These are phyloP conservation scores for Effrenium voratum DNA, from an alignment of 73 alveolate genomes.

Conservation along the genomic window DNA sequence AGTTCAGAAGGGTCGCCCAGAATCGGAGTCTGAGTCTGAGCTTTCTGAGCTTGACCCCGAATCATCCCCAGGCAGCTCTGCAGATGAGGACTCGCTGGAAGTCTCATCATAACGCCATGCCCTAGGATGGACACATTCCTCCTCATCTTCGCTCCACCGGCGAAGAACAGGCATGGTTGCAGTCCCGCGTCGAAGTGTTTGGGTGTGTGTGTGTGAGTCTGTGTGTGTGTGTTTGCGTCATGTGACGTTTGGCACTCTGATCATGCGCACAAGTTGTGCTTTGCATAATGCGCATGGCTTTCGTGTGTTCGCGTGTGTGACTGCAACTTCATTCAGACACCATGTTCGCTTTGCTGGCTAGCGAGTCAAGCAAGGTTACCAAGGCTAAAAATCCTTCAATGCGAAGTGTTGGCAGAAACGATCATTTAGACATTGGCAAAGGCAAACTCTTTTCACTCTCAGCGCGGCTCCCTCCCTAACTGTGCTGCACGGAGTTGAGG, in stretches of 20 bases:
- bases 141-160: slow-evolving; percentile 3
- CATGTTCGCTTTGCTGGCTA: not conserved
- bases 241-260: not conserved
- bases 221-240: not conserved
- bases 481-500: not conserved
- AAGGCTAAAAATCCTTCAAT: no score
- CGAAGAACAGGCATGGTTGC: not conserved
- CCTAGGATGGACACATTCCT: not conserved
- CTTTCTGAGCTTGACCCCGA: not conserved
- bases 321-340: not conserved
- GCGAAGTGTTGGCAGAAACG: not conserved
- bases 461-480: not conserved
- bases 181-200: not conserved
- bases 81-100: not conserved
- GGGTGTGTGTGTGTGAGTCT: not conserved
- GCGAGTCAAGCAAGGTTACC: not conserved
- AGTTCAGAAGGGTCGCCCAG: no score
- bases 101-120: slow-evolving; percentile 18
- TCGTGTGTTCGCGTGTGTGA: not conserved
- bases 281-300: not conserved
- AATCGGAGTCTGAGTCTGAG: no score
- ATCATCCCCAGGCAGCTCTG: not conserved
- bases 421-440: not conserved
- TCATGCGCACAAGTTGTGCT: not conserved
- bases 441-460: not conserved